Conservation (phyloP, 2,329 filamentous ascomycete species). For the Claviceps sp. region DNA sequence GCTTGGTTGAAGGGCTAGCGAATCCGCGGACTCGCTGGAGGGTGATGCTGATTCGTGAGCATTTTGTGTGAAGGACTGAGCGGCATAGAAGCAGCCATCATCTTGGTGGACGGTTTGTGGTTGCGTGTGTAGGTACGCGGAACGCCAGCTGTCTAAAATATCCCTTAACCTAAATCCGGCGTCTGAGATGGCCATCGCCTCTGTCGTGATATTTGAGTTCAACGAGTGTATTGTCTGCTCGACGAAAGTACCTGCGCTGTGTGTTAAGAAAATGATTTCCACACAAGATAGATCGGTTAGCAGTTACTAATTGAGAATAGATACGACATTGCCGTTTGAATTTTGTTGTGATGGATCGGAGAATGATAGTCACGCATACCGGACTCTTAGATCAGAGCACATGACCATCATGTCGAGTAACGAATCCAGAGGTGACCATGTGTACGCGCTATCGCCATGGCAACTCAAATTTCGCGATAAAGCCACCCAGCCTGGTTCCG, state of each 20-base stretch:
- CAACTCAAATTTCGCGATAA: constrained; percentile 1
- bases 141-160: constrained; percentile 8
- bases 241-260: not conserved
- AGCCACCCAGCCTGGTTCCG: constrained; percentile 11
- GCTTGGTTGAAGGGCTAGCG: constrained; percentile 6
- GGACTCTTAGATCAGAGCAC: constrained; percentile 18
- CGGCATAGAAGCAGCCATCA: not conserved
- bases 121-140: constrained; percentile 2
- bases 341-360: no score
- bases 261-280: not conserved
- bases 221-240: not conserved
- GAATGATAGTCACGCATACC: constrained; percentile 10
- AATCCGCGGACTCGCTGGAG: not conserved
- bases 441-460: not conserved
- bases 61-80: not conserved
- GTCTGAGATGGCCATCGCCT: constrained; percentile 2
- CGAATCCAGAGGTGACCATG: constrained; percentile 8
- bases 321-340: not conserved
- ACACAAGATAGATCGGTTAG: not conserved
- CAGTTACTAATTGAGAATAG: not conserved
- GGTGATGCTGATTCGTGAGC: not conserved
- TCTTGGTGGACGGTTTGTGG: not conserved
- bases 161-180: constrained; percentile 4
- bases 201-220: not conserved
- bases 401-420: constrained; percentile 18